phyloP scores from a whole-genome alignment of 164 flowering plant genomes.

The Houttuynia cordata region DNA sequence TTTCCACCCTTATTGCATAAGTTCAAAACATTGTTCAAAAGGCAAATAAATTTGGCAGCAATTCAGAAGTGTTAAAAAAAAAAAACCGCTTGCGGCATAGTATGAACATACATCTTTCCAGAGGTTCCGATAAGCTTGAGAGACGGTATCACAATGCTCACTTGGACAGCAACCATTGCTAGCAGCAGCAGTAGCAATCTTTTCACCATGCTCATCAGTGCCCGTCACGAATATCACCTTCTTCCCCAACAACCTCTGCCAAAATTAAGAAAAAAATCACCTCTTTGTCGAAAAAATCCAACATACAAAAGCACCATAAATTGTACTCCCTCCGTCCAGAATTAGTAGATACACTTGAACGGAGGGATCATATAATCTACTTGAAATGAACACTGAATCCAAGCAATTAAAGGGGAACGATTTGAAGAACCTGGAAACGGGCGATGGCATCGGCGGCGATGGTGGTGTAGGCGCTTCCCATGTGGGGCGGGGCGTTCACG shows the following conservation, averaged over 20 bases:
- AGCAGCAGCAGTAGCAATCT: constrained; percentile 84
- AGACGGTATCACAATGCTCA: constrained; percentile 69
- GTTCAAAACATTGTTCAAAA: no score
- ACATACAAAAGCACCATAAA: not conserved
- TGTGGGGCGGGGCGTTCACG: constrained; percentile 98
- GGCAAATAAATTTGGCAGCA: not conserved
- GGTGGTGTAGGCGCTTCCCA: constrained; percentile 99
- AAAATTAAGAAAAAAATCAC: constrained; percentile 1
- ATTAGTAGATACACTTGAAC: no score
- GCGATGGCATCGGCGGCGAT: constrained; percentile 96
- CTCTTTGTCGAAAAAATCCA: not conserved
- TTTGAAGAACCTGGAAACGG: constrained; percentile 71
- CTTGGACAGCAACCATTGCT: constrained; percentile 55
- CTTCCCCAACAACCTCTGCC: constrained; percentile 75
- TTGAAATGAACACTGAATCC: not conserved
- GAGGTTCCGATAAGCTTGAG: constrained; percentile 65
- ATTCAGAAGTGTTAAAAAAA: not conserved
- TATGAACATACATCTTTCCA: constrained; percentile 62
- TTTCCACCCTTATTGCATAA: no score
- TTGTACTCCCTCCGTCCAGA: no score
- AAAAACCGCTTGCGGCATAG: not conserved
- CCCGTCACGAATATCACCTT: constrained; percentile 86
- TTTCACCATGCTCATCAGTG: constrained; percentile 98
- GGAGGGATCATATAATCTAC: no score
- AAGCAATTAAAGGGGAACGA: no score